Evolutionary conservation across 495 filamentous ascomycete species (phyloP), one percentile per base, ranked within the genome.

Genomic region (Aspergillus conjunctus): DNA sequence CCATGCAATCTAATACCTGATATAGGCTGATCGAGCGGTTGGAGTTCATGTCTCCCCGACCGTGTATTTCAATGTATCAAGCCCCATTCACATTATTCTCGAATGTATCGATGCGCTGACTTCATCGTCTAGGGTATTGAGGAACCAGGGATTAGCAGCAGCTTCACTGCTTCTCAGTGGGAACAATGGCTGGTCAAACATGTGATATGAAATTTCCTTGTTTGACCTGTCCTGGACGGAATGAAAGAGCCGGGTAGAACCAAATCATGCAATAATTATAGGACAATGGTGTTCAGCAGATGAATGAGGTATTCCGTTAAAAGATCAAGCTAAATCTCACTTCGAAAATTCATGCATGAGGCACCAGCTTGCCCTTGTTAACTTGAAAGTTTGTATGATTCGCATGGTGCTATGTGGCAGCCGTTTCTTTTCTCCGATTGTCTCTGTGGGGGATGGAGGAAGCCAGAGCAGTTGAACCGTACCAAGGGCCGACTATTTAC

Each of bases 21-120:
- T 56, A 52, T 58, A 85, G 83, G 76, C 77, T 55, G 88, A 88
- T 61, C 78, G 92, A 58, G 72, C 91, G 64, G 76, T 86, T 7
- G 90, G 92, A 6, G 86, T 95, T 33, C 93, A 97, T 79, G 91
- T 96, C 30, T 91, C 88, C 30, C 92, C 92, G 20, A 97, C 92
- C 1, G 91, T 95, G 17, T 73, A 95, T 44, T 94, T 96, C 75
- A 85, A 97, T 75, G 83, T 85, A 66, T 64, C 71, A 50, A 18
- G 52, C 11, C 51, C 54, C 41, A 55, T 14, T 31, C 45, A 41
- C 18, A 51, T 44, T 46, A 51, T 39, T 32, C 32, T 58, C 34
- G 62, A 37, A 41, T 21, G 20, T 39, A 15, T 54, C 45, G 33
- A 56, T 51, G 30, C 53, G 61, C 66, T 78, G 62, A 77, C 65